Conservation (phyloP, 1,139 yeast species). For the Scheffersomyces quercinus region DNA sequence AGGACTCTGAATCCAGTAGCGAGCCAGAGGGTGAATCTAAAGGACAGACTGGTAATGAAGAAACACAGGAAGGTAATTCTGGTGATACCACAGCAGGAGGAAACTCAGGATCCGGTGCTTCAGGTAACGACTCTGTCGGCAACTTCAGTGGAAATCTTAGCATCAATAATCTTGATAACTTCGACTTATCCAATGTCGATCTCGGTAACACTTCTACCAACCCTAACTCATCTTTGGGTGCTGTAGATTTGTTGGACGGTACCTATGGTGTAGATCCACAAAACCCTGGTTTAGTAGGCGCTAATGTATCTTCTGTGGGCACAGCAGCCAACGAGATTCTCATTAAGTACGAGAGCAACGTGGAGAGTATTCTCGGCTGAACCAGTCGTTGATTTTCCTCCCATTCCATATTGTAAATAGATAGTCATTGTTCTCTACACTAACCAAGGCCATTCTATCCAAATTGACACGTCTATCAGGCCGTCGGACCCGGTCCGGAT, state of each 20-base stretch:
- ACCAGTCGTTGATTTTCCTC: too few species aligned
- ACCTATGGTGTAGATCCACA: slow-evolving; percentile 16
- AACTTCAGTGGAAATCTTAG: background rate
- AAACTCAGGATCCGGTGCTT: background rate
- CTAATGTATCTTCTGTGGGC: background rate
- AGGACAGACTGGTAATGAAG: background rate
- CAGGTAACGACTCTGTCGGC: background rate
- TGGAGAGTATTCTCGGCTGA: slow-evolving; percentile 1
- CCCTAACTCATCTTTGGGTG: slow-evolving; percentile 8
- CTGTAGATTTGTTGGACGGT: slow-evolving; percentile 32
- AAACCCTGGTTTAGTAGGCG: background rate
- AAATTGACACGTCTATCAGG: too few species aligned
- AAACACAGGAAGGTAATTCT: background rate
- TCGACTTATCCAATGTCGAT: background rate
- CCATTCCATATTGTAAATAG: too few species aligned
- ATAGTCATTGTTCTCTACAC: too few species aligned
- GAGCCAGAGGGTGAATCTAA: background rate
- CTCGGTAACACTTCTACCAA: background rate
- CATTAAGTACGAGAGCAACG: background rate
- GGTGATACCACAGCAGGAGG: background rate
- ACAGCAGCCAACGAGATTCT: background rate
- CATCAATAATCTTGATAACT: background rate
- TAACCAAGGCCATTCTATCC: too few species aligned
- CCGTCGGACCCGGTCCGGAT: too few species aligned
- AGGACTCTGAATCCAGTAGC: background rate